These are phyloP conservation scores for Monascus ruber DNA, from an alignment of 2,329 filamentous ascomycete species.

Conservation along the genomic window DNA sequence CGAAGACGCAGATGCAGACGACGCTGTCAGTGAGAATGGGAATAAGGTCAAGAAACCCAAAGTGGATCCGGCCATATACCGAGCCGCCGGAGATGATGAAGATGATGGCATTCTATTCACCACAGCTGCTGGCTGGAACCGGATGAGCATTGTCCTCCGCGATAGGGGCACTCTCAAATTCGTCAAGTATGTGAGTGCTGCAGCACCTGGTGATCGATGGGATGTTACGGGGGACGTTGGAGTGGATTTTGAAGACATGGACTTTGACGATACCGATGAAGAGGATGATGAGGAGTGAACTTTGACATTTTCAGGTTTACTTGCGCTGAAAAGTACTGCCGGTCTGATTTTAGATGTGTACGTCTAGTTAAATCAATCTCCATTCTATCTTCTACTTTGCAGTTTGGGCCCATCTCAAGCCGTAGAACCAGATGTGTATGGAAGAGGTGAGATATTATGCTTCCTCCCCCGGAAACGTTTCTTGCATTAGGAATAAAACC, in stretches of 20 bases:
- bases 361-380: too few species aligned
- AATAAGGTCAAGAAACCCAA: constrained; percentile 18
- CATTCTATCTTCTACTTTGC: too few species aligned
- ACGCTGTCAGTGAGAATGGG: constrained; percentile 21
- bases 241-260: constrained; percentile 49
- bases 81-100: constrained; percentile 52
- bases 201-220: constrained; percentile 81
- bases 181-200: constrained; percentile 84
- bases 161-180: constrained; percentile 82
- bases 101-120: constrained; percentile 64
- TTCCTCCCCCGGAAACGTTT: too few species aligned
- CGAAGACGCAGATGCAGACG: constrained; percentile 48
- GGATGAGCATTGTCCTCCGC: constrained; percentile 76
- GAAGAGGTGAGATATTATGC: too few species aligned
- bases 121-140: constrained; percentile 71
- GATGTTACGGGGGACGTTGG: constrained; percentile 74
- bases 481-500: too few species aligned
- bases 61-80: constrained; percentile 76
- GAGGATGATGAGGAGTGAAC: constrained; percentile 18
- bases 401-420: too few species aligned
- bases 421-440: too few species aligned
- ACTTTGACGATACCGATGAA: constrained; percentile 26
- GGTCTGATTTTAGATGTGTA: too few species aligned
- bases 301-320: too few species aligned
- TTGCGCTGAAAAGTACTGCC: too few species aligned